phyloP scores from a whole-genome alignment of 140 eudicot genomes.

The Cichorium intybus region DNA sequence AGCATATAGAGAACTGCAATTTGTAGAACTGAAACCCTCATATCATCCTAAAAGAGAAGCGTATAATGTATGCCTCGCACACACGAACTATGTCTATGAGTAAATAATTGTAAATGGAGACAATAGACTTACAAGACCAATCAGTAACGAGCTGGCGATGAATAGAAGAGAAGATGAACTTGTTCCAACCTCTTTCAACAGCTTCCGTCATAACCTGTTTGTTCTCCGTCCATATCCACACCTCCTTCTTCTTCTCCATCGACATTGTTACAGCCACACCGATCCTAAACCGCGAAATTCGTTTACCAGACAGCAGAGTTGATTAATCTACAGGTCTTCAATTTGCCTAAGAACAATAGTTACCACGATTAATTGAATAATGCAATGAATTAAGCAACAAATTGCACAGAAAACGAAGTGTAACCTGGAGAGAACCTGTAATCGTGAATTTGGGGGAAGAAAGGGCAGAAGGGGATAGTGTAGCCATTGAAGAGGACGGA shows the following conservation, averaged over 20 bases:
- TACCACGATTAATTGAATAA: not conserved
- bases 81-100: too few species aligned
- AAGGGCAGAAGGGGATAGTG: slow-evolving; percentile 20
- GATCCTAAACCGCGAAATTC: not conserved
- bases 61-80: too few species aligned
- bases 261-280: slow-evolving; percentile 16
- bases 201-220: slow-evolving; percentile 93
- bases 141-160: slow-evolving; percentile 59
- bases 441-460: slow-evolving; percentile 18
- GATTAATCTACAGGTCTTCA: slow-evolving; percentile 32
- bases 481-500: too few species aligned
- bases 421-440: slow-evolving; percentile 26
- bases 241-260: slow-evolving; percentile 44
- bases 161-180: slow-evolving; percentile 60
- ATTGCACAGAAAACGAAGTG: not conserved
- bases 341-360: slow-evolving; percentile 36
- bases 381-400: not conserved
- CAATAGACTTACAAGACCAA: slow-evolving; percentile 67
- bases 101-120: too few species aligned
- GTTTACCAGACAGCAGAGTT: slow-evolving; percentile 13
- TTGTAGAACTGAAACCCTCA: not conserved
- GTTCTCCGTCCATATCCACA: slow-evolving; percentile 93
- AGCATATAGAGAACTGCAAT: not conserved
- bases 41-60: too few species aligned
- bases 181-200: slow-evolving; percentile 92